Evolutionary conservation across 768 basidiomycete genomes (phyloP), one percentile per base, ranked within the genome.

Genomic region (Podaxis mareebaensis): DNA sequence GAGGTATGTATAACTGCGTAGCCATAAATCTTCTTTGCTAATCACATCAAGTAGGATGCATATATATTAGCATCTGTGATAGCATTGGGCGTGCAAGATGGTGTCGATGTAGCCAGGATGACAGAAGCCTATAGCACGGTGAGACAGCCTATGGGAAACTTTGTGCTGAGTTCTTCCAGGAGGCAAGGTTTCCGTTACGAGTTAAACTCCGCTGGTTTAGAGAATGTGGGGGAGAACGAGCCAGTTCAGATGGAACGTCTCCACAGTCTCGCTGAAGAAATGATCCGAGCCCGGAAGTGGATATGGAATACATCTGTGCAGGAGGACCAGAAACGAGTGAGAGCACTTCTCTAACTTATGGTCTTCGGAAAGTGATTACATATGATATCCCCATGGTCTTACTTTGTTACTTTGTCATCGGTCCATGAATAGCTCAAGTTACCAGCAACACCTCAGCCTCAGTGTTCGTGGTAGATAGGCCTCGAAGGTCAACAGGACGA

Each of bases 131-230:
- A 79, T 57, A 74, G 76, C 63, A 66, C 69, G 8, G 49, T 81
- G 11, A 74, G 80, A 24, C 75, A 78, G 22, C 79, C 80, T 7
- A 78, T 76, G 57, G 68, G 74, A 13, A 69, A 74, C 30, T 70
- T 72, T 40, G 73, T 69, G 28, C 66, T 67, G 12, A 63, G 53
- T 66, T 69, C 55, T 24, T 67, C 60, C 15, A 66, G 59, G 64
- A 61, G 52, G 46, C 70, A 69, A 42, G 72, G 71, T 17, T 61
- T 68, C 33, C 56, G 69, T 33, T 71, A 71, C 55, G 67, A 69
- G 24, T 64, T 65, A n/a, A 65, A 66, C 24, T 62, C 60, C 22
- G 49, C 69, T 30, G 67, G 63, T 0, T 65, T 68, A 33, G 65
- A 68, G 15, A 61, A 66, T 53, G 52, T 70, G 12, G 6, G 63